Conservation (phyloP, 139 green algal genomes). For the Trebouxia sp. region DNA sequence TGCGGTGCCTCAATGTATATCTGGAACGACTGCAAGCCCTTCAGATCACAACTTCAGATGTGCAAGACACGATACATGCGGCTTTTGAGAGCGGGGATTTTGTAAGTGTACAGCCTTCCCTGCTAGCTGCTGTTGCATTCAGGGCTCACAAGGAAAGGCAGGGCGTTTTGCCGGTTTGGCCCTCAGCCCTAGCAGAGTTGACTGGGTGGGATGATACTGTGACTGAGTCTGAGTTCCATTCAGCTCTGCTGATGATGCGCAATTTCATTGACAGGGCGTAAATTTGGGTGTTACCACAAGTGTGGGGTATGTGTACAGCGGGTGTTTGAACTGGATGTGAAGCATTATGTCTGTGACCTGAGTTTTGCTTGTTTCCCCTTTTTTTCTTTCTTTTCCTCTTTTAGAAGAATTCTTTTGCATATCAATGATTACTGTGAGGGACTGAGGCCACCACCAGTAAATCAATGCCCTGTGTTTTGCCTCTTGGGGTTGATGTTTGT, state of each 20-base stretch:
- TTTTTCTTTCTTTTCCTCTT: not conserved
- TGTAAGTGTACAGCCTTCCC: not conserved
- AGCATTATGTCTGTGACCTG: too few species aligned
- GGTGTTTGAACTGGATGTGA: too few species aligned
- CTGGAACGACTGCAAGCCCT: conserved; percentile 3
- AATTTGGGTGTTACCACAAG: too few species aligned
- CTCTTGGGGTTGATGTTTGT: not conserved
- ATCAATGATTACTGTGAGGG: not conserved
- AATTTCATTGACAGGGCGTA: not conserved
- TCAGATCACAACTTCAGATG: not conserved
- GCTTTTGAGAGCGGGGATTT: not conserved
- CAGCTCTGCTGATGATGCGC: not conserved
- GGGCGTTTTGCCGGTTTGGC: conserved; percentile 13
- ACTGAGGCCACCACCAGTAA: not conserved
- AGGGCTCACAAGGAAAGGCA: not conserved
- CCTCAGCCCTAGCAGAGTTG: conserved; percentile 12
- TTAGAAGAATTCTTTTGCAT: too few species aligned
- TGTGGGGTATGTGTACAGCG: too few species aligned
- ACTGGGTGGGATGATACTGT: not conserved
- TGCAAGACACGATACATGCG: not conserved
- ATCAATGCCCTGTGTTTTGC: not conserved
- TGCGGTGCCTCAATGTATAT: conserved; percentile 17
- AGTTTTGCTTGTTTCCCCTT: not conserved
- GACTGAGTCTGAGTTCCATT: not conserved
- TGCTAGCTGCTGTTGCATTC: not conserved